Conservation (phyloP, 257 asterid genomes). For the Petrea volubilis region DNA sequence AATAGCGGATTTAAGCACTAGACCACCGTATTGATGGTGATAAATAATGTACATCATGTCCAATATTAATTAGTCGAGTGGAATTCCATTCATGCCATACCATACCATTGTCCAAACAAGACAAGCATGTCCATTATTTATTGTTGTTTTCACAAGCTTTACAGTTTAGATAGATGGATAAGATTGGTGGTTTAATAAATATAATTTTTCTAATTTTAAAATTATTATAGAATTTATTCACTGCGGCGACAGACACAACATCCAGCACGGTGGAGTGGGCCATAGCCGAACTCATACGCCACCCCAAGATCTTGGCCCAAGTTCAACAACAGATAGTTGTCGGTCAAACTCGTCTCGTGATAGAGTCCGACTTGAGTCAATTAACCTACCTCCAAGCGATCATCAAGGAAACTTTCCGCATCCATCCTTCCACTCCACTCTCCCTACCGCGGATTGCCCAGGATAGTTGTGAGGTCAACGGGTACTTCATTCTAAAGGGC, state of each 20-base stretch:
- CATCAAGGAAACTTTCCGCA: conserved; percentile 65
- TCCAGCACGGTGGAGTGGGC: conserved; percentile 95
- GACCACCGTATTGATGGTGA: no score
- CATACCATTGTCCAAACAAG: no score
- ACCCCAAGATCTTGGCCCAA: conserved; percentile 50
- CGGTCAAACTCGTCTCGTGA: conserved; percentile 45
- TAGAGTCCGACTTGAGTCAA: conserved; percentile 50
- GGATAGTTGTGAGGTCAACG: conserved; percentile 57
- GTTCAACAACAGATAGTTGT: no score
- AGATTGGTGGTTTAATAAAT: background rate
- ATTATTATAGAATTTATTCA: conserved; percentile 57
- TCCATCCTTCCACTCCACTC: conserved; percentile 75
- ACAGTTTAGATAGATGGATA: background rate
- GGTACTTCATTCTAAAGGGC: conserved; percentile 61
- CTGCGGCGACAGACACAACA: conserved; percentile 85
- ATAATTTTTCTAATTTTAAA: background rate
- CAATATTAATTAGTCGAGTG: no score
- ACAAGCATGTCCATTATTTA: no score
- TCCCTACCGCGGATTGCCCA: conserved; percentile 66
- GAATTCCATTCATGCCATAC: no score
- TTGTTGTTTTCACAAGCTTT: no score
- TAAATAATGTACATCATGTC: no score
- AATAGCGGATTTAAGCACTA: no score
- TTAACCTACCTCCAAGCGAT: conserved; percentile 57
- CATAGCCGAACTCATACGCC: conserved; percentile 67